Evolutionary conservation across 139 green algal genomes (phyloP), one percentile per base, ranked within the genome.

Genomic region (Chlorella sp.): DNA sequence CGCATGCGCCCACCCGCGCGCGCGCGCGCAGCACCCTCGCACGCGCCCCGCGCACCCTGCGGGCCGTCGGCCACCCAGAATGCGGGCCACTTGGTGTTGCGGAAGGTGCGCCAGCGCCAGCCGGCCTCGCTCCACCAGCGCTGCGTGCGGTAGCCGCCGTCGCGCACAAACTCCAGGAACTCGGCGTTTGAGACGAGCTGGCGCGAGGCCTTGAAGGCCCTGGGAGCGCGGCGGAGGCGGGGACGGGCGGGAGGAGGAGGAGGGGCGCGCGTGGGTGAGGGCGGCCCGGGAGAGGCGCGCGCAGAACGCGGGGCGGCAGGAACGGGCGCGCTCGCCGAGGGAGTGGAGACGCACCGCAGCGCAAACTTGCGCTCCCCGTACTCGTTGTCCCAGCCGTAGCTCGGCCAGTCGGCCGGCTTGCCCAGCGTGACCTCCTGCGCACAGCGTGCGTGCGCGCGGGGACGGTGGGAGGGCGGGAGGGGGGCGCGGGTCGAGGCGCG

Each of bases 321-420:
- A n/a, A n/a, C n/a, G n/a, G n/a, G n/a, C n/a, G n/a, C n/a, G n/a
- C n/a, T n/a, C n/a, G n/a, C n/a, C n/a, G n/a, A n/a, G n/a, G n/a
- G n/a, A n/a, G n/a, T n/a, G n/a, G n/a, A n/a, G n/a, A n/a, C n/a
- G n/a, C n/a, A n/a, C n/a, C n/a, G n/a, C n/a, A n/a, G n/a, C n/a
- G n/a, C n/a, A n/a, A 87, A 80, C 29, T 67, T 19, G 35, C 73
- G 72, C 45, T 41, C 17, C 77, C 91, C 91, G 64, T 94, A 95
- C 83, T 94, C 91, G 69, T 93, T 94, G 83, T 95, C 91, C 86
- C 86, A 95, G 36, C 90, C 91, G 74, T 91, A 95, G 33, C 73
- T 86, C 46, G 91, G 91, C 74, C 82, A 95, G 78, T 87, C 85
- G 12, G 78, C 50, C 29, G 89, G 78, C 90, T 94, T 95, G 71